Evolutionary conservation across 768 basidiomycete species (phyloP), one percentile per base, ranked within the genome.

Genomic region (Leccinum rimulosum): DNA sequence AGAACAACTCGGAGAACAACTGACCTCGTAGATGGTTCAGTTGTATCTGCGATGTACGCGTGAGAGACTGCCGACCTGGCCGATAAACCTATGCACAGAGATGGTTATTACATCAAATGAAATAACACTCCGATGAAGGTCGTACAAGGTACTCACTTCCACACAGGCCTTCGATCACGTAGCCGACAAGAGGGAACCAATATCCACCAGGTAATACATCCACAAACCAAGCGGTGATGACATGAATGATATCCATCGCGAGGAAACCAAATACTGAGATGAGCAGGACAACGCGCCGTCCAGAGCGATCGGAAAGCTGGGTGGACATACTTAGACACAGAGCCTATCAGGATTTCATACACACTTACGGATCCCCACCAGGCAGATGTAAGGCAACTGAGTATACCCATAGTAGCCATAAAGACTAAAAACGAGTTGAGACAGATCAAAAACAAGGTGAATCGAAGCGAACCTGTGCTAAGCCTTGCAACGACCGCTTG

Each of bases 351-450:
- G 25, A 8, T n/a, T 43, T 52, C 50, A 31, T n/a, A n/a, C n/a
- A 52, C 57, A 77, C 87, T 71, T 72, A 89, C 88, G 55, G 87
- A 80, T 56, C 89, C 88, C 94, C 94, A 96, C 83, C 86, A 95
- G 3, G 84, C 91, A 12, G 88, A 86, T 3, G 92, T 93, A 35
- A 95, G 67, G 61, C 90, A 89, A 33, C 84, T 81, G 35, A 96
- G 75, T 53, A 92, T 71, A 9, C 94, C 94, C 75, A 84, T 84
- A 9, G 80, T 76, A 3, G 86, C 77, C 0, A 83, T 73, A 68
- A 90, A 85, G 22, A 80, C 89, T 92, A 64, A 2, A 15, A 14
- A 25, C n/a, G 57, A 22, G 31, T 55, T 61, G 6, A 62, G 40
- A 51, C 15, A 55, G n/a, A 53, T 12, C 2, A 54, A 52, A 17